Percentiles rank a stretch among this genome's conserved stretches.
phyloP scores from a whole-genome alignment of 345 rosid genomes.

The Viola odorata region DNA sequence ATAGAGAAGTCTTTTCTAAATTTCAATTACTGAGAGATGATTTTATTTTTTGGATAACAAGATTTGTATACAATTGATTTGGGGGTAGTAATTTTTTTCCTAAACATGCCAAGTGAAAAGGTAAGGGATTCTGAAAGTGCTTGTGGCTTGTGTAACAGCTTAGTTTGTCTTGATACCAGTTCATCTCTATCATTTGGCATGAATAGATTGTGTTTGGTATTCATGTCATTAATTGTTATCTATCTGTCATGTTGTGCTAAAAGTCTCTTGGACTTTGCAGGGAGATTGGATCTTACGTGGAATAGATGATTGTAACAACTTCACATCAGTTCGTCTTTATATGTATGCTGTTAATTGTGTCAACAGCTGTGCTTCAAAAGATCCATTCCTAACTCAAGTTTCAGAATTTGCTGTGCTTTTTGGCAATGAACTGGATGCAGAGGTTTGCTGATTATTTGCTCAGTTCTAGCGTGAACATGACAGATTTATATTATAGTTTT shows the following conservation, averaged over 20 bases:
- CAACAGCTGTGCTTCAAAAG: slow-evolving; percentile 67
- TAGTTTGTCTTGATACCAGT: too few relatives aligned
- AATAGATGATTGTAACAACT: slow-evolving; percentile 43
- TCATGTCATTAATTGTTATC: not conserved
- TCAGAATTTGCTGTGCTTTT: slow-evolving; percentile 85
- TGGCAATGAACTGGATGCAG: slow-evolving; percentile 99
- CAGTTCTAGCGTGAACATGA: not conserved
- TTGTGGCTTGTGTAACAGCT: too few relatives aligned
- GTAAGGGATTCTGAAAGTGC: too few relatives aligned
- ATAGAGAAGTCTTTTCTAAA: too few relatives aligned
- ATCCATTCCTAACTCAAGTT: slow-evolving; percentile 79
- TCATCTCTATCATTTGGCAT: too few relatives aligned
- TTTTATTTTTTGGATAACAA: too few relatives aligned
- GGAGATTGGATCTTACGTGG: slow-evolving; percentile 97
- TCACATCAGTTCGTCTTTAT: slow-evolving; percentile 54
- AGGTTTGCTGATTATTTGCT: slow-evolving; percentile 42
- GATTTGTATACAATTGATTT: too few relatives aligned
- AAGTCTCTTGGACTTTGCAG: slow-evolving; percentile 37
- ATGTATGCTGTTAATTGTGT: slow-evolving; percentile 70
- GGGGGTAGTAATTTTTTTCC: too few relatives aligned
- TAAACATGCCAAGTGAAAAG: too few relatives aligned
- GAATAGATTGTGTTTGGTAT: too few relatives aligned
- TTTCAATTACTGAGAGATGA: too few relatives aligned
- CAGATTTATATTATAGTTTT: slow-evolving; percentile 5
- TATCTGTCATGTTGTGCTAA: slow-evolving; percentile 6